Evolutionary conservation across 371 early-diverging fungal genomes (phyloP).

Genomic region (Mortierella sp.): DNA sequence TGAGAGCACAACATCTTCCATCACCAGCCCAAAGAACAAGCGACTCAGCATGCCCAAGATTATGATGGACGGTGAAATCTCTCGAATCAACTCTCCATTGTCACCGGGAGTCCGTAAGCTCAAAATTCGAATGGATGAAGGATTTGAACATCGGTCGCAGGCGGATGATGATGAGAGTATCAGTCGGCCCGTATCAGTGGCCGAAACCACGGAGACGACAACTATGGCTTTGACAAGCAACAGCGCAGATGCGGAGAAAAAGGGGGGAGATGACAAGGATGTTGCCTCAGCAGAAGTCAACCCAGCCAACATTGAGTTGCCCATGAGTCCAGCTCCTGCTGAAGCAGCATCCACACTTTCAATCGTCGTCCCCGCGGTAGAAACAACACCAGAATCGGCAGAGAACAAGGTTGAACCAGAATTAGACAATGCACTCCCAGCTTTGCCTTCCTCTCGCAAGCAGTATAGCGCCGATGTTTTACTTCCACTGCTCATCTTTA

Average conservation of each 20-base stretch:
- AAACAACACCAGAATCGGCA: neutral
- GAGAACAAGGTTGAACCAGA: neutral
- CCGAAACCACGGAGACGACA: neutral
- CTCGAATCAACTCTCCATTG: neutral
- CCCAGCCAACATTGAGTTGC: constrained; percentile 15
- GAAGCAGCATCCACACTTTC: neutral
- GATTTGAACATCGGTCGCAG: constrained; percentile 25
- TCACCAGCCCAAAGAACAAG: constrained; percentile 12
- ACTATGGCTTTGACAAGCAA: neutral
- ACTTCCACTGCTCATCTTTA: constrained; percentile 77
- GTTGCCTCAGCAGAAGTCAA: neutral
- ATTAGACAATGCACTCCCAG: constrained; percentile 21
- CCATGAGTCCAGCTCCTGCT: constrained; percentile 10
- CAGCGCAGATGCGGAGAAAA: neutral
- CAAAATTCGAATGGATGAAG: constrained; percentile 47
- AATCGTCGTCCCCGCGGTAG: neutral
- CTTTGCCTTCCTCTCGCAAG: constrained; percentile 36
- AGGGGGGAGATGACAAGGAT: neutral
- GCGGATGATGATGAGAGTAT: neutral
- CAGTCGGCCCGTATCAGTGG: neutral
- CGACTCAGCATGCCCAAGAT: constrained; percentile 38
- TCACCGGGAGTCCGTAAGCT: constrained; percentile 13
- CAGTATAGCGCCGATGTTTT: constrained; percentile 73
- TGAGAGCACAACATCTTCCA: neutral
- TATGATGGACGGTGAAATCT: constrained; percentile 40